phyloP scores from a whole-genome alignment of 305 asterid genomes.

The Fraxinus xanthoxyloides region DNA sequence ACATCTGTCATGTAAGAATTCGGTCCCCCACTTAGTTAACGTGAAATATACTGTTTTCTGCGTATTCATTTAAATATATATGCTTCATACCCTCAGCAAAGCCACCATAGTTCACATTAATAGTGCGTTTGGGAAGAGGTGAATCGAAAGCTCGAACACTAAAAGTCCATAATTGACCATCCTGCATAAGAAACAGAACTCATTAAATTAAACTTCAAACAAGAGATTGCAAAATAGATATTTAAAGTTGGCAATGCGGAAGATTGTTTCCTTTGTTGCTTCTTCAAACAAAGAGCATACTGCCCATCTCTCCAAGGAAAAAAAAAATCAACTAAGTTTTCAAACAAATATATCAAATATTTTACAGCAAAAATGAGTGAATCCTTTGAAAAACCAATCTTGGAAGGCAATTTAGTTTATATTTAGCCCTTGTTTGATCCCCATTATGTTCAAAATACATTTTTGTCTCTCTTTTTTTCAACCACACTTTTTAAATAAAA shows the following conservation, averaged over 20 bases:
- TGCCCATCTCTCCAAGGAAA: slow-evolving; percentile 10
- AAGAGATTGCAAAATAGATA: not conserved
- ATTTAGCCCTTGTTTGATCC: not conserved
- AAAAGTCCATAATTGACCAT: slow-evolving; percentile 97
- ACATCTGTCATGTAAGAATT: slow-evolving; percentile 56
- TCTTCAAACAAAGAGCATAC: slow-evolving; percentile 1
- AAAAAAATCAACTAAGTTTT: not conserved
- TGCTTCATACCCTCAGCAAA: slow-evolving; percentile 81
- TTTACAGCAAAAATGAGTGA: not conserved
- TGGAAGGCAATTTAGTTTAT: not conserved
- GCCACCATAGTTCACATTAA: slow-evolving; percentile 85
- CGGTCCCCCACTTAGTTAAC: slow-evolving; percentile 18
- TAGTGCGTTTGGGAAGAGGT: slow-evolving; percentile 71
- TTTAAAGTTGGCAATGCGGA: not conserved
- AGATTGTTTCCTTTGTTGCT: not conserved
- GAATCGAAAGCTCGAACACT: slow-evolving; percentile 85
- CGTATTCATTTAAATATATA: not conserved
- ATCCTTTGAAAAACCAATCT: too few species aligned
- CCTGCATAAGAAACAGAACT: slow-evolving; percentile 48
- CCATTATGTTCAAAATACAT: too few species aligned
- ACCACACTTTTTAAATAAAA: too few species aligned
- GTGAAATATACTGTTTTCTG: not conserved
- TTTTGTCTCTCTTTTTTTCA: too few species aligned
- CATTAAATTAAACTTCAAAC: not conserved
- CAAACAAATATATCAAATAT: not conserved